Percentiles rank a stretch among this genome's conserved stretches.
phyloP scores from a whole-genome alignment of 163 green algal genomes.

The Scenedesmus sp. region DNA sequence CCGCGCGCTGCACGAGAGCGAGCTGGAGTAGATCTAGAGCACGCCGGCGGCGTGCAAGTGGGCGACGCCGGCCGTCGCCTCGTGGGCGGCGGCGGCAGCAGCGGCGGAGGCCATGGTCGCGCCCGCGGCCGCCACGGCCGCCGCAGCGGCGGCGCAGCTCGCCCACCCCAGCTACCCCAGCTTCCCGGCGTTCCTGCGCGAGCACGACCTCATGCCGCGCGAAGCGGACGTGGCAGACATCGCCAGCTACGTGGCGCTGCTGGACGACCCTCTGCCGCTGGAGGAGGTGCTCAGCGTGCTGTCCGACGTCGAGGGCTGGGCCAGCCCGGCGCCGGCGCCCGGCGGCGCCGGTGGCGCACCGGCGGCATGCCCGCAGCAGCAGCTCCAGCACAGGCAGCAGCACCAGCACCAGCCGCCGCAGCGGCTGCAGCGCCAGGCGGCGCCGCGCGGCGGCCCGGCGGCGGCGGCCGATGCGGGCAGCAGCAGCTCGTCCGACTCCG shows the following conservation, averaged over 20 bases:
- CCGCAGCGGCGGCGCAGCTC: too few relatives aligned
- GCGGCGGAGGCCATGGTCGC: too few relatives aligned
- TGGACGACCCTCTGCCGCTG: background rate
- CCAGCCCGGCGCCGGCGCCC: too few relatives aligned
- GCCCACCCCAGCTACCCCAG: too few relatives aligned
- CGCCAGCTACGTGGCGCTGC: conserved; percentile 69
- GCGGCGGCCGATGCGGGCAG: too few relatives aligned
- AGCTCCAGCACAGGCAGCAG: conserved; percentile 74
- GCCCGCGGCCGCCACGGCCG: conserved; percentile 1
- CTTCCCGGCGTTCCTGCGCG: conserved; percentile 49
- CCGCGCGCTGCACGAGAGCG: too few relatives aligned
- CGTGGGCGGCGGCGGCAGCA: background rate
- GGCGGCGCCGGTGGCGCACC: conserved; percentile 68
- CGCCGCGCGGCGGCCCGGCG: too few relatives aligned
- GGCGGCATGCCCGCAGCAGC: conserved; percentile 75
- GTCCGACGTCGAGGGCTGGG: too few relatives aligned
- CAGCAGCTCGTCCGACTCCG: too few relatives aligned
- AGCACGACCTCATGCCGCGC: conserved; percentile 38
- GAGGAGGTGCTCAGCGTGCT: too few relatives aligned
- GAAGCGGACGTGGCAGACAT: conserved; percentile 66
- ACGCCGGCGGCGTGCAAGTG: background rate
- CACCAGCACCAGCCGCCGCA: conserved; percentile 43
- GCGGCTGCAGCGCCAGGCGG: too few relatives aligned
- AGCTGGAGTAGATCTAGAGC: too few relatives aligned
- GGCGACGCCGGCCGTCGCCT: background rate